Conservation (phyloP, 257 asterid genomes). For the Nicotiana noctiflora region DNA sequence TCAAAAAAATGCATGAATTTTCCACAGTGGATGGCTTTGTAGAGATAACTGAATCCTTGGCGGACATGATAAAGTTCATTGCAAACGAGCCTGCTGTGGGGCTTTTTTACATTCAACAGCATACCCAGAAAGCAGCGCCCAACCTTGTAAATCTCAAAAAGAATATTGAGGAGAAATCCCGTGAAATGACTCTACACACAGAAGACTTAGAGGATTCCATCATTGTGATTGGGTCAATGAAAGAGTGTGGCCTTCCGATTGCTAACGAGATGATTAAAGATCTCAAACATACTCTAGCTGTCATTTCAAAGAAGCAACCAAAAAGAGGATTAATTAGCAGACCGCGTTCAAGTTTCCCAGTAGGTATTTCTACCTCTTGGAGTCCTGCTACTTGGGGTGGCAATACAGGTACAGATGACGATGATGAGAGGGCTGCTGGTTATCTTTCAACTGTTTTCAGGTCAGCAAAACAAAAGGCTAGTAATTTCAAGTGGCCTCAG, state of each 20-base stretch:
- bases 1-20: constrained; percentile 71
- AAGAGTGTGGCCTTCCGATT: constrained; percentile 67
- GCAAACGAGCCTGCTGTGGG: constrained; percentile 99
- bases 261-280: constrained; percentile 80
- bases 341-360: constrained; percentile 41
- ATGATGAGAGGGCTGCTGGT: constrained; percentile 36
- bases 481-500: constrained; percentile 47
- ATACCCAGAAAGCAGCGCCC: constrained; percentile 59
- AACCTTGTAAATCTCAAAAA: constrained; percentile 67
- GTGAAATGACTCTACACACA: constrained; percentile 51
- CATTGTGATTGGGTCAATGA: constrained; percentile 60
- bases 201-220: constrained; percentile 89
- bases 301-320: constrained; percentile 54
- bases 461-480: constrained; percentile 58
- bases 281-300: constrained; percentile 49
- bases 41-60: constrained; percentile 69
- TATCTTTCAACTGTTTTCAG: constrained; percentile 62
- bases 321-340: constrained; percentile 52
- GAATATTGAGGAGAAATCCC: constrained; percentile 50
- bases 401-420: constrained; percentile 23
- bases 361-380: constrained; percentile 64
- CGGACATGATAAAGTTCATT: constrained; percentile 75
- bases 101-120: constrained; percentile 89
- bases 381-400: constrained; percentile 68
- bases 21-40: constrained; percentile 79